Conservation (phyloP, 1,284 basidiomycete species). For the Earliella scabrosa region DNA sequence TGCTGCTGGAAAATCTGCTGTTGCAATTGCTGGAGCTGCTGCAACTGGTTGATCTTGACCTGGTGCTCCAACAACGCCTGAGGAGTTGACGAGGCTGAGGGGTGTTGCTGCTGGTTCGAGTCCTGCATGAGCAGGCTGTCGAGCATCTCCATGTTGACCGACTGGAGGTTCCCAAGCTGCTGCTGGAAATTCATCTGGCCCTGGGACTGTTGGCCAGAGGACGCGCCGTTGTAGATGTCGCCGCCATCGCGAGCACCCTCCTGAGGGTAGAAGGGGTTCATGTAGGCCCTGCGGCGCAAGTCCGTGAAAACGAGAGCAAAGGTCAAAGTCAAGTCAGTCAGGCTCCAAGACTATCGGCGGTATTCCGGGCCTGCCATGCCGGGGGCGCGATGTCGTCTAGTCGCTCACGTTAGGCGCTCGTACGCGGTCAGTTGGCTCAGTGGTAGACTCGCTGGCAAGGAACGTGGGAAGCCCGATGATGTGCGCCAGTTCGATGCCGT, state of each 20-base stretch:
- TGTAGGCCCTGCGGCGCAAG: constrained; percentile 46
- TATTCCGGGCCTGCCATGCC: not conserved
- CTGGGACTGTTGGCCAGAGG: constrained; percentile 25
- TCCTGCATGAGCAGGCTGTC: constrained; percentile 51
- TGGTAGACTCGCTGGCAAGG: constrained; percentile 46
- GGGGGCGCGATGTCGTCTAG: no score
- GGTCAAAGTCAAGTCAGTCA: constrained; percentile 5
- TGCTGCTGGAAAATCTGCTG: constrained; percentile 86
- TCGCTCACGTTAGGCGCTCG: no score
- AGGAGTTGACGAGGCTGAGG: constrained; percentile 35
- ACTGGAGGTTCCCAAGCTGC: constrained; percentile 31
- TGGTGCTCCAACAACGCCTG: constrained; percentile 61
- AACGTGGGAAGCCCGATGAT: no score
- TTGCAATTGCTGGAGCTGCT: constrained; percentile 78
- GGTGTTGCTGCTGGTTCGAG: constrained; percentile 19
- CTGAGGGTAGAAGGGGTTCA: constrained; percentile 46
- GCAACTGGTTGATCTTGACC: constrained; percentile 72
- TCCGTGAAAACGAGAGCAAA: constrained; percentile 24
- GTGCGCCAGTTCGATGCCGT: no score
- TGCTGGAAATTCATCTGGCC: constrained; percentile 27
- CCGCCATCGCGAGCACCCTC: constrained; percentile 24
- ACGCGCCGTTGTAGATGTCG: constrained; percentile 23
- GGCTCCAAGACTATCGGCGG: not conserved
- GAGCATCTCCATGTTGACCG: constrained; percentile 51
- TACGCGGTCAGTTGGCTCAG: constrained; percentile 59